Evolutionary conservation across 2,329 filamentous ascomycete species (phyloP), one percentile per base, ranked within the genome.

Genomic region (Akanthomyces muscarius): DNA sequence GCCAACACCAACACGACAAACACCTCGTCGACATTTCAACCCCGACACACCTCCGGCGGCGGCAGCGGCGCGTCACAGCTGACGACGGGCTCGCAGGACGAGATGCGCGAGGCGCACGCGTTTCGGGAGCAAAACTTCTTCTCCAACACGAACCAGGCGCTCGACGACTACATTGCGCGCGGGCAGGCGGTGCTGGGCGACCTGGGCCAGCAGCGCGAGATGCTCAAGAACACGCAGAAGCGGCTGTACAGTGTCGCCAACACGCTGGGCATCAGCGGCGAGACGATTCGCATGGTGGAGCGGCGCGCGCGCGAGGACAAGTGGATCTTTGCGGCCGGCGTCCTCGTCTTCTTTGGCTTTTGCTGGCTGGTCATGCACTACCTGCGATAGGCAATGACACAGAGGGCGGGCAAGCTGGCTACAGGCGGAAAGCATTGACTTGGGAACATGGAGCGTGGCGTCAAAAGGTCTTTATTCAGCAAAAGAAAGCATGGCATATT

Each of bases 261-360:
- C 73, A 98, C 95, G 25, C 78, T 99, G 54, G 95, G 95, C 0
- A 85, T 99, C 64, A 96, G 90, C 71, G 93, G 94, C 23, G 94
- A 98, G 74, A 99, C 95, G 2, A 99, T 99, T 67, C 87, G 95
- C 53, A 98, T 95, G 92, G 89, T 99, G 48, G 94, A 98, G 78
- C 80, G 95, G 69, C 83, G 95, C 66, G 92, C 95, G 57, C 90
- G 87, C 75, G 90, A 98, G 80, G 95, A 99, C 75, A 98, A 97
- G 78, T 98, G 93, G 92, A 96, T 99, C 42, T 99, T 99, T 75
- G 90, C 90, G 83, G 89, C 81, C 0, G 92, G 95, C 0, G 92
- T 94, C 3, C 76, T 96, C 5, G 76, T 95, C 42, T 99, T 99
- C 75, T 90, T 98, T 70, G 72, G 85, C 44, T 99, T 99, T 73